A percentile compares a stretch with the other conserved stretches of the same genome.
Conservation (phyloP, 306 rosid genomes). For the Herpetospermum pedunculosum region DNA sequence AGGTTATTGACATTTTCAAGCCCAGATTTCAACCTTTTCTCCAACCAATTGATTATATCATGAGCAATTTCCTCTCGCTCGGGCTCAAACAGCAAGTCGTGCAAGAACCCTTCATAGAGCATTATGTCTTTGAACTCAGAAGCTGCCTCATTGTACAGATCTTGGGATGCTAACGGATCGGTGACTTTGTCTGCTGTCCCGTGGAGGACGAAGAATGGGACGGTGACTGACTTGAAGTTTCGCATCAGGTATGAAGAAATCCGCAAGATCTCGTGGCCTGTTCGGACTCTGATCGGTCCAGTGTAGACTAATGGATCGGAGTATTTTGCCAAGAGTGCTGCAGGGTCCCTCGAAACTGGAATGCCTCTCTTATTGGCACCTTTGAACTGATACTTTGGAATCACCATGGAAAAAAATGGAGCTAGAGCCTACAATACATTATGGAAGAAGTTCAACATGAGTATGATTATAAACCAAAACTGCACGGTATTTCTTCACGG, state of each 20-base stretch:
- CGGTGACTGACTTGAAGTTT: conserved; percentile 59
- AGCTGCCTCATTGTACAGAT: conserved; percentile 68
- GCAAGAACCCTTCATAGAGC: conserved; percentile 89
- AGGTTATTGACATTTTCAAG: conserved; percentile 6
- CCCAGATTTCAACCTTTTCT: conserved; percentile 32
- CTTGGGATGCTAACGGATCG: conserved; percentile 83
- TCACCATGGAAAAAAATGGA: conserved; percentile 74
- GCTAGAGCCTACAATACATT: conserved; percentile 62
- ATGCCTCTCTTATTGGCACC: conserved; percentile 98
- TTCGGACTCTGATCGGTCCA: conserved; percentile 91
- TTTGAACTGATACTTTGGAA: conserved; percentile 80
- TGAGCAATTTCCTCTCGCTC: conserved; percentile 70
- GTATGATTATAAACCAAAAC: neutral
- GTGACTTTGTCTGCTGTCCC: conserved; percentile 97
- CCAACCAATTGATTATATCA: conserved; percentile 92
- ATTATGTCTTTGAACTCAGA: conserved; percentile 73
- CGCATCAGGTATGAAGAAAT: conserved; percentile 57
- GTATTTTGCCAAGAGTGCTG: conserved; percentile 78
- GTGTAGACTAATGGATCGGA: conserved; percentile 96
- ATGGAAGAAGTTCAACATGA: neutral
- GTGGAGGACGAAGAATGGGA: conserved; percentile 93
- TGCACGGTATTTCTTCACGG: neutral
- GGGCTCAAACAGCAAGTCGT: conserved; percentile 90
- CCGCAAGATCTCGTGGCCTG: conserved; percentile 87
- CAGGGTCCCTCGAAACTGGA: conserved; percentile 96